Base-by-base conservation (phyloP, 768 basidiomycete species). In the Dentipellis fragilis region DNA sequence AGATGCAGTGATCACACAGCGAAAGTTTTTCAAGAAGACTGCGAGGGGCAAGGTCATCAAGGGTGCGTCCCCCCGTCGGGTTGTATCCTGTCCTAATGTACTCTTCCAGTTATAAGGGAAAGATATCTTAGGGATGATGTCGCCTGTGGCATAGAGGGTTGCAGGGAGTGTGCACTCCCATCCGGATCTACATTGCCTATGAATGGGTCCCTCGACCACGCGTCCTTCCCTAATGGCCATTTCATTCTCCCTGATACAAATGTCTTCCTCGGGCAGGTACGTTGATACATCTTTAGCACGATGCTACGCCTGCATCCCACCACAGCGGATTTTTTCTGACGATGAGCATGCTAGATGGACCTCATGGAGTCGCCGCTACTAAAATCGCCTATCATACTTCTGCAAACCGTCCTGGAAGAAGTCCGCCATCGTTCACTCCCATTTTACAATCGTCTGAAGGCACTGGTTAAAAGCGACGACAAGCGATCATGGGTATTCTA, bases 1-100 rank as follows among this genome's bases (percentile, higher is more conserved):
- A 4, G 90, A 92, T 65, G 86, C 84, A 1, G 78, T 80, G 11
- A 66, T 87, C 2, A 88, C 89, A 0, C 91, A 91, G 63, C 84
- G 88, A 58, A 95, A 92, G 67, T 98, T 93, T 70, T 89, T 93
- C 77, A 95, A 91, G 70, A 98, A 98, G 72, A 97, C 96, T 0
- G 87, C 89, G 0, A 74, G 82, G 62, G 96, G 96, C 14, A 94
- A 93, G 65, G 91, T 99, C 17, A 81, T 94, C 65, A 96, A 94
- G 75, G 87, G 94, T 92, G 49, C 46, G 75, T 57, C 16, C 36
- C 7, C 16, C 12, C 17, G 17, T 10, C 49, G 53, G n/a, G n/a
- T 37, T 40, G 40, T 5, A 46, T 36, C 35, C n/a, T 23, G 2
- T 51, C 56, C 17, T 51, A 17, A 17, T 6, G 23, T 38, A 10